Conservation (phyloP, 225 moss, liverwort and hornwort genomes). For the Pseudoscleropodium purum region DNA sequence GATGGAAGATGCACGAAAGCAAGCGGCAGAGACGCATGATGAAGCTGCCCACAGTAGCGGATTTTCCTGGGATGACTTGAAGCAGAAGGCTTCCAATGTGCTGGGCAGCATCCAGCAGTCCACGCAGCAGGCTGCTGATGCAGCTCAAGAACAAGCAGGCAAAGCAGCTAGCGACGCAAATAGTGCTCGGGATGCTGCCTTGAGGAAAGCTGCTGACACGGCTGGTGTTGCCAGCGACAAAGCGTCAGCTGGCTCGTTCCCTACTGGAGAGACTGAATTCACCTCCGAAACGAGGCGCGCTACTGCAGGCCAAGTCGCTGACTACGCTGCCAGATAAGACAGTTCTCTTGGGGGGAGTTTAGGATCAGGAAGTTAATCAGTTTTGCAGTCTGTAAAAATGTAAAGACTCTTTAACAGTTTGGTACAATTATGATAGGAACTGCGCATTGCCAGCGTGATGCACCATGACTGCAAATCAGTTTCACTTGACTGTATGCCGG, state of each 20-base stretch:
- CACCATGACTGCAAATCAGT: background rate
- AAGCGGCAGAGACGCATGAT: background rate
- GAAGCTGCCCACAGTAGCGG: background rate
- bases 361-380: background rate
- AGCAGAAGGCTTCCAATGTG: constrained; percentile 23
- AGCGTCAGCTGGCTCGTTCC: background rate
- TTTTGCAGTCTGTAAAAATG: background rate
- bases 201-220: constrained; percentile 23
- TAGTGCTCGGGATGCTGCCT: background rate
- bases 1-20: background rate
- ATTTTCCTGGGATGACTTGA: constrained; percentile 13
- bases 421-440: background rate
- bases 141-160: background rate
- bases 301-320: constrained; percentile 45
- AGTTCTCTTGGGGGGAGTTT: background rate
- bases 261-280: background rate
- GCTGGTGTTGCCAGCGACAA: constrained; percentile 30
- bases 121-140: constrained; percentile 2
- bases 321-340: constrained; percentile 17
- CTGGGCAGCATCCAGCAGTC: constrained; percentile 17
- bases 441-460: background rate
- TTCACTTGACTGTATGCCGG: background rate
- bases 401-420: background rate
- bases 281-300: constrained; percentile 42
- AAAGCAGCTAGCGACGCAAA: background rate